Conservation (phyloP, 768 basidiomycete species). For the Ramaria rubella region DNA sequence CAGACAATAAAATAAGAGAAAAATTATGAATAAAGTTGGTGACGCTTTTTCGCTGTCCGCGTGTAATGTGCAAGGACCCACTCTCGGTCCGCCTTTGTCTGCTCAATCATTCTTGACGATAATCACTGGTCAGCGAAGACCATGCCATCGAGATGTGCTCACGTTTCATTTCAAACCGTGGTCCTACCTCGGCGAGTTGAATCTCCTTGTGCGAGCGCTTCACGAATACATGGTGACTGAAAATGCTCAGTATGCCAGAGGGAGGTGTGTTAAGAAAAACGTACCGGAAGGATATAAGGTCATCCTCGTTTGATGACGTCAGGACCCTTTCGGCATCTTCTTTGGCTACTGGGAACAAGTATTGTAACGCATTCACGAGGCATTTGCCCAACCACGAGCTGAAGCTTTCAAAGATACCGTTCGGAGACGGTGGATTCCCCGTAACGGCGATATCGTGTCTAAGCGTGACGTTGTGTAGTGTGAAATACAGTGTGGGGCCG, state of each 20-base stretch:
- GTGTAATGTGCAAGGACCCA: constrained; percentile 95
- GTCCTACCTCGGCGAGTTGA: constrained; percentile 95
- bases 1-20: no score
- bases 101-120: constrained; percentile 96
- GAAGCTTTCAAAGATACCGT: constrained; percentile 98
- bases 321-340: constrained; percentile 96
- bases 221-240: constrained; percentile 96
- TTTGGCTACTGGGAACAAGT: constrained; percentile 94
- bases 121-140: constrained; percentile 49
- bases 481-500: constrained; percentile 87
- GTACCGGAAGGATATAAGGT: constrained; percentile 96
- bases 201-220: constrained; percentile 79
- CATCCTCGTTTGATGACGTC: constrained; percentile 94
- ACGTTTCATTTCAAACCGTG: constrained; percentile 99
- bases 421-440: constrained; percentile 91
- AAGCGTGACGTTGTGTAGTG: constrained; percentile 84
- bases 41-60: constrained; percentile 87
- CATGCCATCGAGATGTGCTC: constrained; percentile 26
- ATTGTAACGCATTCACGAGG: constrained; percentile 79
- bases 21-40: constrained; percentile 55
- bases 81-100: constrained; percentile 89
- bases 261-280: constrained; percentile 16
- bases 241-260: background rate
- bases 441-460: constrained; percentile 89
- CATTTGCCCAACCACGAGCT: constrained; percentile 78